A percentile compares a stretch with the other conserved stretches of the same genome.
These are phyloP conservation scores for Eimeria nieschulzi DNA, from an alignment of 169 alveolate species.

Conservation along the genomic window DNA sequence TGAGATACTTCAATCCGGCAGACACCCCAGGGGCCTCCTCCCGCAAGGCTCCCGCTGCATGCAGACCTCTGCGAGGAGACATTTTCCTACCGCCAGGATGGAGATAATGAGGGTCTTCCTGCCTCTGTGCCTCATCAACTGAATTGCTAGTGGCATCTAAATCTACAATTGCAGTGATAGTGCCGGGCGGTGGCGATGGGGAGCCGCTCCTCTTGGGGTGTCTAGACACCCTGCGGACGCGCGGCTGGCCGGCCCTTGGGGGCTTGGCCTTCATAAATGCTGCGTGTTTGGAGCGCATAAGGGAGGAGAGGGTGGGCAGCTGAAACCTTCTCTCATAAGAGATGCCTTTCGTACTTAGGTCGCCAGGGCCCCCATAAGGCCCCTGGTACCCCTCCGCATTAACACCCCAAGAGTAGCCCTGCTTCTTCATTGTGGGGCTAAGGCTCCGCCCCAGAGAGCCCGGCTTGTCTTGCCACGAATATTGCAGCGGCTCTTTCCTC, in stretches of 20 bases:
- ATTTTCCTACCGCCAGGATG: background rate
- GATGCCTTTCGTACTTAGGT: conserved; percentile 57
- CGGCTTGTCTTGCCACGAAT: conserved; percentile 48
- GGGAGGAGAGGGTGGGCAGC: conserved; percentile 71
- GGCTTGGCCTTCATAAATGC: conserved; percentile 37
- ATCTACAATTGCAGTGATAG: background rate
- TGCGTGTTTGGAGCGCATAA: conserved; percentile 61
- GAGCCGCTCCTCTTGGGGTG: background rate
- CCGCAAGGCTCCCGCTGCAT: background rate
- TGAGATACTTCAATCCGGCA: background rate
- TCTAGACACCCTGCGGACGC: background rate
- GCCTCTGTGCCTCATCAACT: background rate
- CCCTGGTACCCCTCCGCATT: conserved; percentile 51
- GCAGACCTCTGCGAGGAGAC: background rate
- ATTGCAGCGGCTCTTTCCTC: conserved; percentile 10
- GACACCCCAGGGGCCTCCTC: background rate
- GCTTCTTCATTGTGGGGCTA: conserved; percentile 20
- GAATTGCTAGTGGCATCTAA: background rate
- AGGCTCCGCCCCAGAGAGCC: conserved; percentile 26
- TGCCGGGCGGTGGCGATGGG: background rate
- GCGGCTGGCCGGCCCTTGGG: background rate
- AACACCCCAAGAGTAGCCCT: conserved; percentile 24
- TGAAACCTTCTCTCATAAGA: conserved; percentile 42
- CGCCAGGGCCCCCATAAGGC: conserved; percentile 36
- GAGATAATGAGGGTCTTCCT: background rate